Conservation (phyloP, 352 stramenopile species). For the Blastocystis sp. region DNA sequence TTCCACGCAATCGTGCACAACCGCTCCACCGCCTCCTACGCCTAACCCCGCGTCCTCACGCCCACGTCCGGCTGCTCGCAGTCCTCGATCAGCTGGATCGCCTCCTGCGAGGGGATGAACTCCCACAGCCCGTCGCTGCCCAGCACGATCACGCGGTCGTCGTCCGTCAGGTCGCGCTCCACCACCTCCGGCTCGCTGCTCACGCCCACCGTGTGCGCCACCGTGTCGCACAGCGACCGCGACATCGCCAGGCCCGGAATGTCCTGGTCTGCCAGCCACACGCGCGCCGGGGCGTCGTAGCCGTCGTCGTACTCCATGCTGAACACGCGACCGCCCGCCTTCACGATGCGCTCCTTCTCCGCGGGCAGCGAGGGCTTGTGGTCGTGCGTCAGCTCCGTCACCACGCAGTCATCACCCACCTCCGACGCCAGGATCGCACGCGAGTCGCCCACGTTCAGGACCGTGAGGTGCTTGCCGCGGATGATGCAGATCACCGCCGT, state of each 20-base stretch:
- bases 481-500: conserved; percentile 83
- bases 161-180: conserved; percentile 77
- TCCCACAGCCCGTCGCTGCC: conserved; percentile 97
- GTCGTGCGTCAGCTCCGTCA: conserved; percentile 87
- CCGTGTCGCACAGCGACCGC: conserved; percentile 88
- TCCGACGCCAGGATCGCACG: conserved; percentile 74
- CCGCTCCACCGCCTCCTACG: conserved; percentile 25
- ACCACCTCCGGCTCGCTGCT: conserved; percentile 91
- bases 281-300: conserved; percentile 90
- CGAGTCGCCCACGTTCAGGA: conserved; percentile 94
- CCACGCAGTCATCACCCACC: conserved; percentile 69
- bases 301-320: conserved; percentile 96
- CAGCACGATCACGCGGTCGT: conserved; percentile 85
- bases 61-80: conserved; percentile 77
- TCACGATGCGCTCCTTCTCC: conserved; percentile 82
- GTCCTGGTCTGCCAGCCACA: conserved; percentile 97
- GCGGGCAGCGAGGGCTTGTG: conserved; percentile 92
- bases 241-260: conserved; percentile 95
- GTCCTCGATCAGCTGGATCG: conserved; percentile 88
- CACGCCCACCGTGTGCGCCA: conserved; percentile 91
- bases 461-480: conserved; percentile 81
- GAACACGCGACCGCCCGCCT: conserved; percentile 89
- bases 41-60: neutral
- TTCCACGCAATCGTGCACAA: conserved; percentile 59
- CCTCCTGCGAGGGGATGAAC: conserved; percentile 93